Base-by-base conservation (phyloP, 441 rosid species). In the Gossypium gossypioides region DNA sequence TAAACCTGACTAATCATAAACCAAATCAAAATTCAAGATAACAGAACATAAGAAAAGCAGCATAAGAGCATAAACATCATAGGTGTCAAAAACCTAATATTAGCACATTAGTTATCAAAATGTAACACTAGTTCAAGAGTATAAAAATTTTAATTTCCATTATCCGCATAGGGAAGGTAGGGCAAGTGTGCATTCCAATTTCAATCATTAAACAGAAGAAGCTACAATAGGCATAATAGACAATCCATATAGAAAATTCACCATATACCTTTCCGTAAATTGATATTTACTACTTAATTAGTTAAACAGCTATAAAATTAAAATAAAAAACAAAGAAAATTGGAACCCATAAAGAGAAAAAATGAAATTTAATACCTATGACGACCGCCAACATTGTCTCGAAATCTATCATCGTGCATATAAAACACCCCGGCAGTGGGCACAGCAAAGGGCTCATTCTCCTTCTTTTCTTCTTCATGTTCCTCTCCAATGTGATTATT, bases 391-490 rank as follows among this genome's bases (percentile, higher is more conserved):
- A 78, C 83, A 76, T 84, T 77, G 71, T 84, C 96, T 81, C 89
- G 85, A 70, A 89, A 94, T 40, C 99, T 85, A 80, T 94, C 97
- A 77, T 94, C 99, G 37, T 94, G 99, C 97, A 94, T 94, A 74
- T 94, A 94, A 77, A 94, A 94, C 0, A 97, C 94, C 46, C 99
- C 99, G 60, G 91, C 93, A 71, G 97, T 92, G 6, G 99, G 99
- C 71, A 94, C 99, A 0, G 94, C 89, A 74, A 80, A 94, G 1
- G 97, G 99, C 62, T 92, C 93, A 54, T 84, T 89, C 76, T 77
- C 88, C 81, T 88, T 86, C 81, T 80, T 84, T 84, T 79, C 92
- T 61, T 76, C 88, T 22, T 56, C 84, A 19, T 27, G 72, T 42
- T 63, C 86, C 52, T 70, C 88, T 29, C 79, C 88, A 59, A 54